Evolutionary conservation across 208 protist genomes (phyloP).

Genomic region (Willaertia magna): DNA sequence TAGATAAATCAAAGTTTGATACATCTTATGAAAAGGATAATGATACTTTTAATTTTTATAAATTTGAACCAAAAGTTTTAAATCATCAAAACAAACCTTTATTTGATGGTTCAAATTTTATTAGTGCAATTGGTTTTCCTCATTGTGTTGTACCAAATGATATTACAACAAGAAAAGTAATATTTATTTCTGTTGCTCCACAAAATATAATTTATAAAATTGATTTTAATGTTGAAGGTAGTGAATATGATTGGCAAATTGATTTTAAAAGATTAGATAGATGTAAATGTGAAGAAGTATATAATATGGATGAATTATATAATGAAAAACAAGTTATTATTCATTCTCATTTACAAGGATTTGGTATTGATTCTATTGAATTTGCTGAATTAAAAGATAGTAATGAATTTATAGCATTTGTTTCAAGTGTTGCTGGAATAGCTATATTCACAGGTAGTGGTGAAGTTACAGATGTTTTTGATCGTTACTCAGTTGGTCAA

Average conservation of each 20-base stretch:
- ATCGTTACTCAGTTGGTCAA: neutral
- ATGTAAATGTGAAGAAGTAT: neutral
- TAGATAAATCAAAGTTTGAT: neutral
- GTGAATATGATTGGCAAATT: neutral
- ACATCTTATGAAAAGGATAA: neutral
- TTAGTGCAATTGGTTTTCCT: neutral
- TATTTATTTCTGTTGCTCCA: neutral
- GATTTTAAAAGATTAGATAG: neutral
- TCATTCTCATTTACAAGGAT: neutral
- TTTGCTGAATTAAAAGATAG: neutral
- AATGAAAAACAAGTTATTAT: neutral
- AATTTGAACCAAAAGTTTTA: neutral
- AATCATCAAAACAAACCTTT: neutral
- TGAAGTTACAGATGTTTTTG: neutral
- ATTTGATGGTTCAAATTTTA: neutral
- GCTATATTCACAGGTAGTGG: neutral
- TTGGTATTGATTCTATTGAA: neutral
- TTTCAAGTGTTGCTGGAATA: neutral
- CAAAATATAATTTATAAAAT: neutral
- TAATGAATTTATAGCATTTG: neutral
- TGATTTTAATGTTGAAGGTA: neutral
- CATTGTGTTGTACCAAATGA: neutral
- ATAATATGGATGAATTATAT: neutral
- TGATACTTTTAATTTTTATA: neutral
- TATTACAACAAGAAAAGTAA: neutral